These are phyloP conservation scores for Globisporangium uncinulatum DNA, from an alignment of 352 stramenopile species.

Conservation along the genomic window DNA sequence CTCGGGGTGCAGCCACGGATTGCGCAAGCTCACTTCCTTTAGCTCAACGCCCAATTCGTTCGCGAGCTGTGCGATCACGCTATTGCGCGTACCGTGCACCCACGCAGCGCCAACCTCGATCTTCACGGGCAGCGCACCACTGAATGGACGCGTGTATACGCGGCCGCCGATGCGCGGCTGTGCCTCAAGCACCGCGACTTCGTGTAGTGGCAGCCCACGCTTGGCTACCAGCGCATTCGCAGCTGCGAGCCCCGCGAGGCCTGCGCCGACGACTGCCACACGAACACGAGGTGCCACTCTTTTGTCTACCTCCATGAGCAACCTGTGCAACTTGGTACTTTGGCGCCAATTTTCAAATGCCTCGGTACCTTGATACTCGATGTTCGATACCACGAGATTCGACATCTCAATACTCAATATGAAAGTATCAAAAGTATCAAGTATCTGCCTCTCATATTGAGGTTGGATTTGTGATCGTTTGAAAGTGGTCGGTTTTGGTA, in stretches of 20 bases:
- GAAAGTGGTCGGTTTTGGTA: no score
- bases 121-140: slow-evolving; percentile 28
- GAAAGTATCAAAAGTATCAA: no score
- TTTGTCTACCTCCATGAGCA: no score
- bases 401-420: no score
- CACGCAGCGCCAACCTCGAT: slow-evolving; percentile 53
- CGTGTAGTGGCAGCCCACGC: slow-evolving; percentile 18
- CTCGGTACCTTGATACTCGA: no score
- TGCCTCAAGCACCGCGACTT: slow-evolving; percentile 48
- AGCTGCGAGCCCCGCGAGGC: slow-evolving; percentile 38
- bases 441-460: no score
- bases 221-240: slow-evolving; percentile 34
- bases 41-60: slow-evolving; percentile 29
- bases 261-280: slow-evolving; percentile 40
- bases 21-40: slow-evolving; percentile 45
- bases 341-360: no score
- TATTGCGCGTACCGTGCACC: slow-evolving; percentile 48
- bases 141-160: slow-evolving; percentile 44
- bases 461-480: no score
- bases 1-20: slow-evolving; percentile 49
- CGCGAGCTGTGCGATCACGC: slow-evolving; percentile 37
- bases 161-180: slow-evolving; percentile 42
- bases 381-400: no score
- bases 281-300: slow-evolving; percentile 17
- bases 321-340: no score